Evolutionary conservation across 345 rosid species (phyloP).

Genomic region (Eucalyptus lansdowneana): DNA sequence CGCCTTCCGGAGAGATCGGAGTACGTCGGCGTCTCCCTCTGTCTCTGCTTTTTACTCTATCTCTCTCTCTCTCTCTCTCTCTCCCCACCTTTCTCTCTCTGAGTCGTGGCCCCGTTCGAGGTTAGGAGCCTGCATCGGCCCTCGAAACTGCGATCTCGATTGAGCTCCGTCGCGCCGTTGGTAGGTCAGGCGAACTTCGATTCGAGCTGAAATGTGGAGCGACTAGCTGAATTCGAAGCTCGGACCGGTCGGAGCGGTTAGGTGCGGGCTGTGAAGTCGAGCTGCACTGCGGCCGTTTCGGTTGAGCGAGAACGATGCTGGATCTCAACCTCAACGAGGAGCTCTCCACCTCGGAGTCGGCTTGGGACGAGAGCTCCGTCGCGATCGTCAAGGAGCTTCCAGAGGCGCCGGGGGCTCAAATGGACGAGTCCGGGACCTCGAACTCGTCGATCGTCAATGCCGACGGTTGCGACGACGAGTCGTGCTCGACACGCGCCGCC

Average conservation of each 20-base stretch:
- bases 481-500: slow-evolving; percentile 41
- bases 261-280: background rate
- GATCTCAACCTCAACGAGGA: slow-evolving; percentile 70
- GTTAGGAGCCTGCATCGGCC: background rate
- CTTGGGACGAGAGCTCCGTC: slow-evolving; percentile 19
- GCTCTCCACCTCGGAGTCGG: slow-evolving; percentile 20
- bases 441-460: slow-evolving; percentile 81
- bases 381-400: slow-evolving; percentile 1
- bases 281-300: background rate
- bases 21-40: background rate
- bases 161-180: background rate
- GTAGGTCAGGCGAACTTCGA: background rate
- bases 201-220: background rate
- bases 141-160: background rate
- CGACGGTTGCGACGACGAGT: slow-evolving; percentile 50
- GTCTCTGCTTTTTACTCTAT: background rate
- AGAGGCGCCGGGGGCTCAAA: slow-evolving; percentile 19
- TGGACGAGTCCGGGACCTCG: slow-evolving; percentile 63
- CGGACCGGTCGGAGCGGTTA: background rate
- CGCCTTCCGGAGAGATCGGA: background rate
- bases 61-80: background rate
- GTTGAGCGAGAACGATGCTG: slow-evolving; percentile 26
- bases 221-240: background rate
- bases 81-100: background rate
- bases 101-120: background rate